Percentiles rank a stretch among this genome's conserved stretches.
Conservation (phyloP, 768 basidiomycete species). For the Cubamyces sp. region DNA sequence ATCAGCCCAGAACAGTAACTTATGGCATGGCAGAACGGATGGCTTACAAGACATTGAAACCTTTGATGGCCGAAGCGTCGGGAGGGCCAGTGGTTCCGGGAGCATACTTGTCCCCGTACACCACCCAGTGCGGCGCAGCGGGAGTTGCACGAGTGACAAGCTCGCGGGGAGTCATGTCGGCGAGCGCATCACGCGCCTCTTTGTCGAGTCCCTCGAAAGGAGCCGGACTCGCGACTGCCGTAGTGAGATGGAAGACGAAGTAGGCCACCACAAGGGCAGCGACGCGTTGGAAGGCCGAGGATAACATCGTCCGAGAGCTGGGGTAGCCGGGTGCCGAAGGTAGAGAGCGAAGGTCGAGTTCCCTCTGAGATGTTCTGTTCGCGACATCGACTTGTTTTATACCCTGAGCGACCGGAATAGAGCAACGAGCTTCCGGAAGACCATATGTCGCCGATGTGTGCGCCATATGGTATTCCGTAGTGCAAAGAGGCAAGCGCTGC, state of each 20-base stretch:
- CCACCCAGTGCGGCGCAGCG: constrained; percentile 44
- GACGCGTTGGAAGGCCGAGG: constrained; percentile 15
- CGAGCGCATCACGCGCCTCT: constrained; percentile 11
- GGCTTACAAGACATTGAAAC: constrained; percentile 42
- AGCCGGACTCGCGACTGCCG: constrained; percentile 8
- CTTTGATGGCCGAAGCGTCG: constrained; percentile 36
- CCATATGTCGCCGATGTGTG: constrained; percentile 17
- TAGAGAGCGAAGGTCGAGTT: not conserved
- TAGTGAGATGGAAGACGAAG: constrained; percentile 12
- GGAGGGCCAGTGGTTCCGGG: constrained; percentile 45
- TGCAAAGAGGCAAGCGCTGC: not conserved
- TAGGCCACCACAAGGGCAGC: constrained; percentile 13
- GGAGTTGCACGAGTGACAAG: constrained; percentile 22
- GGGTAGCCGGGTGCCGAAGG: not conserved
- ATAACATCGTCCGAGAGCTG: constrained; percentile 12
- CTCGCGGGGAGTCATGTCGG: constrained; percentile 14
- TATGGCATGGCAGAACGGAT: not conserved
- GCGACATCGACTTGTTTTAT: not conserved
- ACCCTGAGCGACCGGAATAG: not conserved
- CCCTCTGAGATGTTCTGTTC: not conserved
- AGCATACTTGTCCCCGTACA: constrained; percentile 44
- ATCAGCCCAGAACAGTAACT: not conserved
- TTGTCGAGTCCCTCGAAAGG: constrained; percentile 4
- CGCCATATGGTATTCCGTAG: constrained; percentile 13
- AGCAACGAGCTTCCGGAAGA: constrained; percentile 8